Evolutionary conservation across 139 green algal genomes (phyloP).

Genomic region (Raphidocelis subcapitata): DNA sequence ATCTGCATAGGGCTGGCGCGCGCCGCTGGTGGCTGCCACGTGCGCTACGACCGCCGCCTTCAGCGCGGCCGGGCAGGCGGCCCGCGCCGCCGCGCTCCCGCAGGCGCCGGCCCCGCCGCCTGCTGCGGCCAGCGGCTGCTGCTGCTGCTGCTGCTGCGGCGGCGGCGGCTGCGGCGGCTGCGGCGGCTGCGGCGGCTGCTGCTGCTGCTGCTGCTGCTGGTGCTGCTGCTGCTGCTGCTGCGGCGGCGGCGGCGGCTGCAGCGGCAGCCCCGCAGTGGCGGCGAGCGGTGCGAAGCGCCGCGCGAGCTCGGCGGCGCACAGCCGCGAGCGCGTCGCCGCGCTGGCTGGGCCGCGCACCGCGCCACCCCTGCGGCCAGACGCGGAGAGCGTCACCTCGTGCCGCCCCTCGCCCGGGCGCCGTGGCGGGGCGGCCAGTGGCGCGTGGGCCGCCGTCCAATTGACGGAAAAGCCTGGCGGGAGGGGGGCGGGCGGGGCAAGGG

Average conservation of each 20-base stretch:
- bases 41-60: background rate
- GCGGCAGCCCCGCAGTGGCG: too few species aligned
- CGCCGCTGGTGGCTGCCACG: background rate
- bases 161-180: background rate
- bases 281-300: slow-evolving; percentile 1
- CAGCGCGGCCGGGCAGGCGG: background rate
- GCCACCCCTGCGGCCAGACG: slow-evolving; percentile 46
- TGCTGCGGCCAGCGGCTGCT: background rate
- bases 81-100: slow-evolving; percentile 28
- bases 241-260: background rate
- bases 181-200: background rate
- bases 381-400: slow-evolving; percentile 57
- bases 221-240: too few species aligned
- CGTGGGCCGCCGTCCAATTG: slow-evolving; percentile 36
- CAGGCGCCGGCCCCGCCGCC: too few species aligned
- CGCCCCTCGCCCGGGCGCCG: background rate
- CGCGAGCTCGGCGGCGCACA: slow-evolving; percentile 47
- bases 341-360: slow-evolving; percentile 23
- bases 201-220: too few species aligned
- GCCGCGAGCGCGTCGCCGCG: slow-evolving; percentile 39
- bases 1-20: background rate
- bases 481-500: background rate
- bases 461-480: slow-evolving; percentile 33
- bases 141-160: background rate
- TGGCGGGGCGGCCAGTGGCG: background rate